Percentiles rank a stretch among this genome's conserved stretches.
phyloP scores from a whole-genome alignment of 1,284 basidiomycete genomes.

The Moesziomyces parantarcticus region DNA sequence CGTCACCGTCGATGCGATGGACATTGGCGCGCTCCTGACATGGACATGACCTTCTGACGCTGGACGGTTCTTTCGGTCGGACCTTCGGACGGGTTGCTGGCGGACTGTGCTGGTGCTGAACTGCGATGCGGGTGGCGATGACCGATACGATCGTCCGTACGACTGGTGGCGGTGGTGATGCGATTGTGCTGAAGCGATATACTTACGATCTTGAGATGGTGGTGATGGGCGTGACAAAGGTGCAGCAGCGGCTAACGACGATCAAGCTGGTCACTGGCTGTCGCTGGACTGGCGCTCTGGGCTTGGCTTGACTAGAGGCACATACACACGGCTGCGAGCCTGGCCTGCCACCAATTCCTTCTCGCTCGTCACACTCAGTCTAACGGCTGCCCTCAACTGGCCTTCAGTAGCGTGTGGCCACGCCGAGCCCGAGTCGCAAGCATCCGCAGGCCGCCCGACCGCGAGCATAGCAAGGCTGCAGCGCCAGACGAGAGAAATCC shows the following conservation, averaged over 20 bases:
- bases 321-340: not conserved
- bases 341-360: not conserved
- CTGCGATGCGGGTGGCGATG: constrained; percentile 9
- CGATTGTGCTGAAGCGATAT: constrained; percentile 4
- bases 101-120: not conserved
- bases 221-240: constrained; percentile 45
- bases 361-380: not conserved
- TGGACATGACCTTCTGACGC: not conserved
- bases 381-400: too few relatives aligned
- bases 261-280: constrained; percentile 8
- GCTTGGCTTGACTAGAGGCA: constrained; percentile 3
- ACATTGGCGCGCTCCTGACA: not conserved
- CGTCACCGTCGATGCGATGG: too few relatives aligned
- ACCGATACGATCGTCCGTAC: constrained; percentile 2
- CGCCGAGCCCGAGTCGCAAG: too few relatives aligned
- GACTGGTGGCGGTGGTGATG: constrained; percentile 14
- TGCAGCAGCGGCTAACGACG: constrained; percentile 16
- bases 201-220: constrained; percentile 55
- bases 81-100: not conserved
- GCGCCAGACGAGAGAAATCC: not conserved
- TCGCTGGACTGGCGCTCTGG: not conserved
- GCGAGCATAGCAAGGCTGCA: too few relatives aligned
- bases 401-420: too few relatives aligned
- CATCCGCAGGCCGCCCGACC: too few relatives aligned
- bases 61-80: not conserved